Evolutionary conservation across 352 stramenopile genomes (phyloP), one percentile per base, ranked within the genome.

Genomic region (Phytopythium aichiense): DNA sequence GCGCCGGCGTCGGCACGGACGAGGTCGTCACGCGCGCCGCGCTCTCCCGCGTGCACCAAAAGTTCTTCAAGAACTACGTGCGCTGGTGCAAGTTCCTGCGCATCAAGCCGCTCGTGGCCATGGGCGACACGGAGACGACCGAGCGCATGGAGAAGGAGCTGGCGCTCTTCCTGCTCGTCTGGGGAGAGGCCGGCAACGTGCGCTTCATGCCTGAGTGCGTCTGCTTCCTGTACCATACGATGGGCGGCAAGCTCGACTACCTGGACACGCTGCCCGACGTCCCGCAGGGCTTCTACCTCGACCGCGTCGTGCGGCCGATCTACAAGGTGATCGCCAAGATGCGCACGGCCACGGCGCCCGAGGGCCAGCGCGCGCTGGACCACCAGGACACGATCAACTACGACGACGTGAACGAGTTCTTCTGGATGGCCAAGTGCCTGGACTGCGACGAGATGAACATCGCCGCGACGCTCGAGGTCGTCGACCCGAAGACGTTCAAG

Each of bases 61-160:
- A 91, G 64, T 89, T 99, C 23, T 94, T 96, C 65, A 84, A 83
- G 42, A 97, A 97, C 73, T 97, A 97, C 71, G 63, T 74, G 42
- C 87, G 91, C 63, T 99, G 97, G 97, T 99, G 96, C 72, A 82
- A 89, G 54, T 96, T 96, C 50, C 80, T 99, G 51, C 82, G 87
- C 28, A 88, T 95, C 0, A 72, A 78, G 7, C 93, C 91, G n/a
- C 79, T 93, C 51, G 96, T 96, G 40, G 73, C 68, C 15, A 52
- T 68, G 48, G 28, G 48, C 13, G 79, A 80, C 0, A 78, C 73
- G 46, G 67, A 71, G 1, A 76, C 80, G 35, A 75, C 66, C 28
- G 42, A 66, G 0, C 45, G 65, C 35, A 76, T 89, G 65, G 83
- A 95, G 68, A 86, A 79, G 61, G 75, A 96, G 56, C 66, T 94